phyloP scores from a whole-genome alignment of 2,329 filamentous ascomycete species.

The Moelleriella libera region DNA sequence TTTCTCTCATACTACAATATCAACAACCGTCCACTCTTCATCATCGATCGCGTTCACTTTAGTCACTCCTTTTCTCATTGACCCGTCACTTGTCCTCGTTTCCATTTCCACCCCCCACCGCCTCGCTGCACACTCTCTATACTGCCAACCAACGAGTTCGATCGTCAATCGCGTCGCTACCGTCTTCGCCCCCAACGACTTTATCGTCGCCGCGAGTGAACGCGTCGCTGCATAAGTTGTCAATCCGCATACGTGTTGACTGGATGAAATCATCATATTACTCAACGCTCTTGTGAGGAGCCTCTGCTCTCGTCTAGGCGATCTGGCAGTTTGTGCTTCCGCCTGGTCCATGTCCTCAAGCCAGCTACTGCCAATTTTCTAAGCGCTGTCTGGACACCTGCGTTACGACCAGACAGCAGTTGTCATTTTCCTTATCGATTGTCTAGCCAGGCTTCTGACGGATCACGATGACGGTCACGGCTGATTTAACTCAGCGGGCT shows the following conservation, averaged over 20 bases:
- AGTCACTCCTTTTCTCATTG: conserved; percentile 23
- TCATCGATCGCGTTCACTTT: conserved; percentile 19
- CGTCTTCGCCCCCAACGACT: neutral
- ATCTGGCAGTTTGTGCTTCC: conserved; percentile 10
- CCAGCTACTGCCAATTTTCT: neutral
- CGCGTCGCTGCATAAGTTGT: neutral
- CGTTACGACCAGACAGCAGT: neutral
- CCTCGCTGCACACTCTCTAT: neutral
- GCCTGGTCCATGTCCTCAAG: neutral
- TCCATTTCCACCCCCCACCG: neutral
- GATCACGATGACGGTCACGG: conserved; percentile 2
- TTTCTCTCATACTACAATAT: conserved; percentile 20
- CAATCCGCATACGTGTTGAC: neutral
- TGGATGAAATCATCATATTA: conserved; percentile 19
- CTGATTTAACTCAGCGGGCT: neutral
- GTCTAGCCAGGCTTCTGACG: too few relatives aligned
- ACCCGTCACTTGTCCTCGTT: neutral
- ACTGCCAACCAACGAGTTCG: neutral
- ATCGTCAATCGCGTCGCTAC: neutral
- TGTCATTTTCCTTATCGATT: neutral
- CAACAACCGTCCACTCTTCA: conserved; percentile 14
- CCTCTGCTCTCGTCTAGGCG: neutral
- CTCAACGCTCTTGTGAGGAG: conserved; percentile 11
- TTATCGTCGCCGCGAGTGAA: neutral
- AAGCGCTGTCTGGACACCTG: neutral